Evolutionary conservation across 2,329 filamentous ascomycete genomes (phyloP).

Genomic region (Apiospora phragmitis): DNA sequence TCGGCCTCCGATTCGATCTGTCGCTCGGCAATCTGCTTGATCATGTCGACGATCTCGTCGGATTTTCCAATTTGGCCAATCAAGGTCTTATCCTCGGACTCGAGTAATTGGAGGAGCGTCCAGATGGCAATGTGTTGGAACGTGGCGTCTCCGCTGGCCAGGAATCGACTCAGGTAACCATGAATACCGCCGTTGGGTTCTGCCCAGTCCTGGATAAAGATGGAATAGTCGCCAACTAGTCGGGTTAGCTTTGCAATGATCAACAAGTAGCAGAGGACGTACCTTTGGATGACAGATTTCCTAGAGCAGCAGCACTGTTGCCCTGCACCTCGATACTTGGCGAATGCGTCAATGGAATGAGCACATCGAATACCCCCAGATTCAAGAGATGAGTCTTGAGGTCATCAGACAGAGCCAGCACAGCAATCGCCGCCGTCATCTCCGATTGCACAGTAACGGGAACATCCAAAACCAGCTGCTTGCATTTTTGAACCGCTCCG

Average conservation of each 20-base stretch:
- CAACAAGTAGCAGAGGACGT: conserved; percentile 27
- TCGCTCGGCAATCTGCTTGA: conserved; percentile 86
- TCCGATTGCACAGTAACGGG: conserved; percentile 95
- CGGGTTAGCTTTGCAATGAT: conserved; percentile 18
- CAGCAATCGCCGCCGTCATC: conserved; percentile 99
- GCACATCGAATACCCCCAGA: conserved; percentile 90
- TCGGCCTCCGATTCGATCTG: conserved; percentile 86
- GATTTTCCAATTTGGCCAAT: conserved; percentile 86
- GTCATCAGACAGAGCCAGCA: conserved; percentile 92
- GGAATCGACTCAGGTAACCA: conserved; percentile 89
- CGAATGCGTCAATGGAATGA: conserved; percentile 93
- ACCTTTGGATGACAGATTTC: conserved; percentile 97
- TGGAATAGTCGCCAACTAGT: conserved; percentile 90
- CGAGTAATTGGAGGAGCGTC: conserved; percentile 92
- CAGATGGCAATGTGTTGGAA: conserved; percentile 99
- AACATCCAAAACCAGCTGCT: conserved; percentile 90
- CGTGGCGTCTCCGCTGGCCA: conserved; percentile 90
- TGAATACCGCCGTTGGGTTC: conserved; percentile 93
- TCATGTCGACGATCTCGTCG: conserved; percentile 88
- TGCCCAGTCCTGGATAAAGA: conserved; percentile 92
- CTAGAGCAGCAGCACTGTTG: conserved; percentile 93
- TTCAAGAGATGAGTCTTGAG: conserved; percentile 89
- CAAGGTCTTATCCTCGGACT: conserved; percentile 90
- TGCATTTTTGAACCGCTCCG: conserved; percentile 97
- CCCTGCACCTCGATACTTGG: conserved; percentile 97